These are phyloP conservation scores for Grosmannia huntii DNA, from an alignment of 2,329 filamentous ascomycete species.

Conservation along the genomic window DNA sequence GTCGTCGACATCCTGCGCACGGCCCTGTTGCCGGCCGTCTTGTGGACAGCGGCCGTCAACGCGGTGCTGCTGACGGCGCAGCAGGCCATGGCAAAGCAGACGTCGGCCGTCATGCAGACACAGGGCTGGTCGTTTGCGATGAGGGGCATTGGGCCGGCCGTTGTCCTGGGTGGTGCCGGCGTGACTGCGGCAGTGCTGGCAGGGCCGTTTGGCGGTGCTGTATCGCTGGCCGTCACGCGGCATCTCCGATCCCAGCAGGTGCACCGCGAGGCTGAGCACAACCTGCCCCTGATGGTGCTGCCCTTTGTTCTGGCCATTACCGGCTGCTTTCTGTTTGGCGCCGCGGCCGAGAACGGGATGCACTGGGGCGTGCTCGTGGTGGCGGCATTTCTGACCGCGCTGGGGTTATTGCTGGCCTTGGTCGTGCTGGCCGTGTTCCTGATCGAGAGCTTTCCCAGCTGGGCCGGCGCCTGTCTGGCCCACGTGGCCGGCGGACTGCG, in stretches of 20 bases:
- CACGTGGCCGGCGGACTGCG: constrained; percentile 21
- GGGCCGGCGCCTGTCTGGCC: constrained; percentile 20
- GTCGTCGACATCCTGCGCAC: constrained; percentile 20
- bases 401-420: constrained; percentile 17
- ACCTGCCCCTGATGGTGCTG: constrained; percentile 19
- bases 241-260: constrained; percentile 8
- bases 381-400: constrained; percentile 17
- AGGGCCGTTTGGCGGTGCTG: constrained; percentile 17
- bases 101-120: constrained; percentile 15
- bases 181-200: constrained; percentile 14
- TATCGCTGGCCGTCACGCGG: constrained; percentile 18
- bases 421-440: constrained; percentile 19
- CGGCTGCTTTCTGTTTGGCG: constrained; percentile 20
- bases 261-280: constrained; percentile 20
- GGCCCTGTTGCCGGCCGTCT: constrained; percentile 20
- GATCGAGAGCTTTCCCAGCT: constrained; percentile 21
- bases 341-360: constrained; percentile 14
- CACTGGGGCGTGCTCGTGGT: constrained; percentile 17
- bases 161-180: constrained; percentile 4
- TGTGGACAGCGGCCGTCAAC: constrained; percentile 21
- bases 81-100: constrained; percentile 17
- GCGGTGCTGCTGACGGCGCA: constrained; percentile 17
- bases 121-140: constrained; percentile 19
- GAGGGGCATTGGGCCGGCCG: constrained; percentile 14
- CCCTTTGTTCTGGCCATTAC: constrained; percentile 17